Percentiles rank a stretch among this genome's conserved stretches.
phyloP scores from a whole-genome alignment of 2,329 filamentous ascomycete species.

The Cladosporium sp. region DNA sequence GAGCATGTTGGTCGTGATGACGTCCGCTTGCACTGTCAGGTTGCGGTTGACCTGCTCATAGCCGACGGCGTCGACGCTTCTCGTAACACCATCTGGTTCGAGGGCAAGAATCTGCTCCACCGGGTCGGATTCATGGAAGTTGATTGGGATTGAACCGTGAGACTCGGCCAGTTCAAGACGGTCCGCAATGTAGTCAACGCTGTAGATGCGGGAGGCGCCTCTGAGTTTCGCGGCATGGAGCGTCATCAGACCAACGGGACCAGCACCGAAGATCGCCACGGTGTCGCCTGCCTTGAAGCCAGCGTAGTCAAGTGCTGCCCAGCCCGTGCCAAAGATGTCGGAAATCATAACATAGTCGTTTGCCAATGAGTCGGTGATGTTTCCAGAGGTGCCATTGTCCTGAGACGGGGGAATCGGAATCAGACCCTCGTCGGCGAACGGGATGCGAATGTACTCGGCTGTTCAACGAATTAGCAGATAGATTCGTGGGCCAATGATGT shows the following conservation, averaged over 20 bases:
- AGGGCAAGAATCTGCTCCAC: constrained; percentile 16
- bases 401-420: not conserved
- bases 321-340: constrained; percentile 31
- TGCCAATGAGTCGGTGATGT: constrained; percentile 1
- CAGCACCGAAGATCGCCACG: constrained; percentile 76
- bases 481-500: not conserved
- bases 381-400: constrained; percentile 2
- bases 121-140: constrained; percentile 17
- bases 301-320: constrained; percentile 72
- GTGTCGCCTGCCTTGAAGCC: constrained; percentile 67
- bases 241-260: constrained; percentile 62
- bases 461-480: not conserved
- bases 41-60: constrained; percentile 15
- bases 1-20: constrained; percentile 13
- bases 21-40: constrained; percentile 6
- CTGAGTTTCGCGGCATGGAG: constrained; percentile 18
- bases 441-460: constrained; percentile 16
- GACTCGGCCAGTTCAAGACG: constrained; percentile 16
- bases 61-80: constrained; percentile 15
- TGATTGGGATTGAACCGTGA: constrained; percentile 18
- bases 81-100: constrained; percentile 17
- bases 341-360: constrained; percentile 49
- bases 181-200: constrained; percentile 15
- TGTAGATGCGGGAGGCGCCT: constrained; percentile 19
- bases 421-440: constrained; percentile 13